Base-by-base conservation (phyloP, 768 basidiomycete genomes). In the Naganishia friedmannii region DNA sequence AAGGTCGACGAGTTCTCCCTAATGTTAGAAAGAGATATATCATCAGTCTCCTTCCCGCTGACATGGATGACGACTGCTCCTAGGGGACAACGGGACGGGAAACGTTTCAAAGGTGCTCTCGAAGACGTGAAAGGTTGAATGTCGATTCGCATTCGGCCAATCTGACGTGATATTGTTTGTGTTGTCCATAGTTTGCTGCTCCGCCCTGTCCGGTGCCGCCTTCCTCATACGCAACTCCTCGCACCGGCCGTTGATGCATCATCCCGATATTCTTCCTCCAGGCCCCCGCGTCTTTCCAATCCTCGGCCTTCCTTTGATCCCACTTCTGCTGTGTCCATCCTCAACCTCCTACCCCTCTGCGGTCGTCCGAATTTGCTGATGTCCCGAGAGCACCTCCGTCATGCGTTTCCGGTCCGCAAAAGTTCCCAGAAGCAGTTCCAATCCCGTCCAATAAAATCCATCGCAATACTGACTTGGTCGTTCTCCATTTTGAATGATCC, bases 1-100 rank as follows among this genome's bases (percentile, higher is more conserved):
- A 84, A 99, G 93, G 87, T 98, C 96, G 81, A 99, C 96, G 83
- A 99, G 94, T 82, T 91, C 86, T 84, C 96, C 95, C 92, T 96
- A 26, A 51, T 51, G 12, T 4, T 23, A 76, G 69, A 77, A 74
- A 76, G 72, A 76, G 70, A 72, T 53, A 55, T n/a, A 17, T 9
- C 21, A 21, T 53, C 65, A 66, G 65, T 42, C 46, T 72, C 73
- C 73, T 73, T 69, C 10, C 29, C 19, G 32, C 34, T 21, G 7
- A 37, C 28, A 23, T 42, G 15, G 37, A 31, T 42, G 39, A 19
- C 42, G 39, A 28, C 37, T 37, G 15, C 28, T 46, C 42, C 23
- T 42, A 23, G 28, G 10, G 3, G 42, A 26, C 7, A 10, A 29
- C 26, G 19, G 23, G 26, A 42, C 23, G 8, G 60, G 42, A 23